These are phyloP conservation scores for Aotearoamyces nothofagi DNA, from an alignment of 2,329 filamentous ascomycete genomes.

Conservation along the genomic window DNA sequence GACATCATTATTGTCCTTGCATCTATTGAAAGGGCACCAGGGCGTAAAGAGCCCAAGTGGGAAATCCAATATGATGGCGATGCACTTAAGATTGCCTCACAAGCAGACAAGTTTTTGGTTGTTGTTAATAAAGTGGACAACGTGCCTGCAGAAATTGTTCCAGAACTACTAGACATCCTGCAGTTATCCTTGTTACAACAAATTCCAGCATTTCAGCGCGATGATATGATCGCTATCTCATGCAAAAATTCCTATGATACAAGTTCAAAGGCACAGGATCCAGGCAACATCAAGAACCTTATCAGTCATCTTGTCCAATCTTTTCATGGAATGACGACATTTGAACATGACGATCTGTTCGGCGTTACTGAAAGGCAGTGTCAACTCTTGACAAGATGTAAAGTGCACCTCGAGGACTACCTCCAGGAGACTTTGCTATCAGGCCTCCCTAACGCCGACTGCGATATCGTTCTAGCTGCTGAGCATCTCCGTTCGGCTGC, in stretches of 20 bases:
- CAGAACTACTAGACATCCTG: conserved; percentile 24
- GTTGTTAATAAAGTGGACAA: conserved; percentile 49
- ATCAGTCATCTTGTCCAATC: conserved; percentile 48
- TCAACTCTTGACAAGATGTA: conserved; percentile 62
- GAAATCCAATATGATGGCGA: conserved; percentile 38
- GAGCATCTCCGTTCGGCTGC: conserved; percentile 77
- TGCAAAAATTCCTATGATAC: conserved; percentile 38
- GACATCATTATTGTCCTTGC: conserved; percentile 75
- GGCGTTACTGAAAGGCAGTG: conserved; percentile 85
- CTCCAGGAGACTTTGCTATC: conserved; percentile 35
- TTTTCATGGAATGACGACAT: conserved; percentile 56
- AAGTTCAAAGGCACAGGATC: conserved; percentile 23
- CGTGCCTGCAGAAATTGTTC: conserved; percentile 22
- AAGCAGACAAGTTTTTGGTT: conserved; percentile 33
- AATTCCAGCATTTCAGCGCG: conserved; percentile 17
- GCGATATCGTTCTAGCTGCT: conserved; percentile 80
- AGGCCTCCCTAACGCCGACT: conserved; percentile 26
- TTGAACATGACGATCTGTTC: conserved; percentile 60
- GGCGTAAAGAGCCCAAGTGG: conserved; percentile 18
- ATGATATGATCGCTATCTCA: conserved; percentile 56
- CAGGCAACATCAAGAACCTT: conserved; percentile 54
- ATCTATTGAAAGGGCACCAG: conserved; percentile 42
- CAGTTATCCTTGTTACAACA: conserved; percentile 9
- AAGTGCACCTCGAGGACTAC: conserved; percentile 58
- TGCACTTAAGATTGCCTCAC: conserved; percentile 35